phyloP scores from a whole-genome alignment of 2,329 filamentous ascomycete species.

The Colletotrichum spinosum region DNA sequence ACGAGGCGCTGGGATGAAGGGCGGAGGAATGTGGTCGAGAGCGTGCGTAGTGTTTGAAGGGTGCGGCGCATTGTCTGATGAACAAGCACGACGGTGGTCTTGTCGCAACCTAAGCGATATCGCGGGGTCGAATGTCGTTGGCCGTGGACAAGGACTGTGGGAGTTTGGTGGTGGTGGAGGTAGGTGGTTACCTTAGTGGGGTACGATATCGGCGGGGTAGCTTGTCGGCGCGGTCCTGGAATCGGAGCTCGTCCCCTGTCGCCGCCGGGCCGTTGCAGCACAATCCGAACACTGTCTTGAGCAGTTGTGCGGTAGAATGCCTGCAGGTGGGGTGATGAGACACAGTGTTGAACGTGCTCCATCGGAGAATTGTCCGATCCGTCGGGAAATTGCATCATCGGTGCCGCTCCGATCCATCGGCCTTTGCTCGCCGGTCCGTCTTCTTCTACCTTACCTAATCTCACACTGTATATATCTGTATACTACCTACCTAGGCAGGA shows the following conservation, averaged over 20 bases:
- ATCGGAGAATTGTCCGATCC: constrained; percentile 27
- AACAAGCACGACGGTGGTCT: too few species aligned
- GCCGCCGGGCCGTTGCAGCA: constrained; percentile 13
- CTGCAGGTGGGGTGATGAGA: neutral
- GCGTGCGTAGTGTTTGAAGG: constrained; percentile 19
- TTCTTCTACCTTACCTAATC: too few species aligned
- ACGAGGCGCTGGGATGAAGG: constrained; percentile 18
- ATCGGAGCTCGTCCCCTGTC: constrained; percentile 28
- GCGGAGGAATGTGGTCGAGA: constrained; percentile 3
- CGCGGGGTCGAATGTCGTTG: constrained; percentile 12
- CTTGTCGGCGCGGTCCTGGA: constrained; percentile 10
- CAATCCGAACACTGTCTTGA: neutral
- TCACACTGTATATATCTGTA: too few species aligned
- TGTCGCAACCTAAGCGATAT: too few species aligned
- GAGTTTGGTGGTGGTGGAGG: constrained; percentile 6
- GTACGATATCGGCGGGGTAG: constrained; percentile 33
- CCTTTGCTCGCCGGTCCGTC: constrained; percentile 15
- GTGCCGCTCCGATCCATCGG: constrained; percentile 24
- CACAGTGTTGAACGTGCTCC: constrained; percentile 2
- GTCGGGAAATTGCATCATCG: constrained; percentile 24
- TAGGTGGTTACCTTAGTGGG: neutral
- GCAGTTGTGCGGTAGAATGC: too few species aligned
- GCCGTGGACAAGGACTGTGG: constrained; percentile 2
- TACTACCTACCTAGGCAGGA: too few species aligned
- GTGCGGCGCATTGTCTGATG: constrained; percentile 26